These are phyloP conservation scores for Balamuthia mandrillaris DNA, from an alignment of 208 protist species.

Conservation along the genomic window DNA sequence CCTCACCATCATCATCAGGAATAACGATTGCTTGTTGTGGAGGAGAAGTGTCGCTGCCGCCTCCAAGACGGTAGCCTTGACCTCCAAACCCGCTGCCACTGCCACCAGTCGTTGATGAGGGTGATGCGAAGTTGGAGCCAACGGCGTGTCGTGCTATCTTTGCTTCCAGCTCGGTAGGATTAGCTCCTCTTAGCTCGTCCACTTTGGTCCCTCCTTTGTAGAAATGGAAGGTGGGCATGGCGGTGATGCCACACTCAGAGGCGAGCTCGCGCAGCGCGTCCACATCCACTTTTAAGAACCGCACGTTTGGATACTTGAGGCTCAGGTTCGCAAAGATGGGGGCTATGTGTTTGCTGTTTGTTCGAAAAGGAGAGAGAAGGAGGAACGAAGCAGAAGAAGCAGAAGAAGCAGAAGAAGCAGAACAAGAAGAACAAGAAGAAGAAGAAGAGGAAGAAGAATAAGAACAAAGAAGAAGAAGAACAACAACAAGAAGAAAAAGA, in stretches of 20 bases:
- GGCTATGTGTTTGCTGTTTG: constrained; percentile 21
- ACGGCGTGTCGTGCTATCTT: constrained; percentile 22
- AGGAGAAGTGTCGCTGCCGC: background rate
- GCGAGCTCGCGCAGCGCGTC: constrained; percentile 3
- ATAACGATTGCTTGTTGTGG: background rate
- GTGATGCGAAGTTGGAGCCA: background rate
- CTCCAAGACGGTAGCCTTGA: background rate
- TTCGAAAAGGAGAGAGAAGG: background rate
- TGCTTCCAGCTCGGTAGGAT: constrained; percentile 17
- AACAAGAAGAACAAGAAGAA: background rate
- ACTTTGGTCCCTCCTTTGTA: constrained; percentile 34
- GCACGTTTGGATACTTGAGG: background rate
- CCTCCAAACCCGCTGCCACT: background rate
- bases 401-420: background rate
- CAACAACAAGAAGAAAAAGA: background rate
- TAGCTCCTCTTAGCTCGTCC: constrained; percentile 34
- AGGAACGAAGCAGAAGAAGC: background rate
- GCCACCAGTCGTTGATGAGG: no score
- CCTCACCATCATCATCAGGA: background rate
- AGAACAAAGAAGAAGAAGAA: background rate
- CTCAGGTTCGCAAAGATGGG: background rate
- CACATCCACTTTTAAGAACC: constrained; percentile 21
- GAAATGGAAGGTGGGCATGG: constrained; percentile 54
- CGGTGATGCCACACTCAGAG: background rate
- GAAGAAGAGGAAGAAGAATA: background rate